Evolutionary conservation across 1,284 basidiomycete species (phyloP).

Genomic region (Cutaneotrichosporon cutaneum): DNA sequence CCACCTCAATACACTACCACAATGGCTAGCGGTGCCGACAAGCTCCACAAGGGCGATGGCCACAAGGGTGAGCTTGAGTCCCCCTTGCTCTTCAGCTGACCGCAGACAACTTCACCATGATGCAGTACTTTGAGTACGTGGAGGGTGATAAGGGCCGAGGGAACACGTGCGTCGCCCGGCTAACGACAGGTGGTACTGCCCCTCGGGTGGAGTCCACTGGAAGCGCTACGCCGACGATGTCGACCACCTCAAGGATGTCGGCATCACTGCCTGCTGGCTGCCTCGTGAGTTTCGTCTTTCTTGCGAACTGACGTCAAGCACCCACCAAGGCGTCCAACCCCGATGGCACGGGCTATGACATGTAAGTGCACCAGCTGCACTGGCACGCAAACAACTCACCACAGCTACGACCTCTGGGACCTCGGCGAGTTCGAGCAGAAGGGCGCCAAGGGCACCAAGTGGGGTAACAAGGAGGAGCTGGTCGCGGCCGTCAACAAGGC

Average conservation of each 20-base stretch:
- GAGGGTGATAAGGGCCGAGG: too few species aligned
- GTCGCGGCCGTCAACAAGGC: conserved; percentile 61
- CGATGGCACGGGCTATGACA: conserved; percentile 51
- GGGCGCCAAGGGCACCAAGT: conserved; percentile 75
- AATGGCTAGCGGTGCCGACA: conserved; percentile 18
- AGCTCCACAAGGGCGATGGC: conserved; percentile 14
- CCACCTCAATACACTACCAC: background rate
- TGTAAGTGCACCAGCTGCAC: conserved; percentile 31
- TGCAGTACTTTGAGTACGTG: too few species aligned
- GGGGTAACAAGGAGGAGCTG: conserved; percentile 84
- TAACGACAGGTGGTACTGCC: conserved; percentile 42
- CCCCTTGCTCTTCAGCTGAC: too few species aligned
- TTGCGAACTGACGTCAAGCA: conserved; percentile 26
- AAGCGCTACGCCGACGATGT: conserved; percentile 71
- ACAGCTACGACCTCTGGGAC: conserved; percentile 69
- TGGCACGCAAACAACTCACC: conserved; percentile 24
- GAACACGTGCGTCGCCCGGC: too few species aligned
- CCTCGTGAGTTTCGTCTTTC: conserved; percentile 48
- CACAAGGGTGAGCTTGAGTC: conserved; percentile 17
- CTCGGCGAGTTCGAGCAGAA: conserved; percentile 90
- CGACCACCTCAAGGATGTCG: conserved; percentile 68
- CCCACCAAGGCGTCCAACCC: conserved; percentile 49
- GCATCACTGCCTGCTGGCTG: conserved; percentile 76
- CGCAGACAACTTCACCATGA: too few species aligned
- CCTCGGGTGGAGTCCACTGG: conserved; percentile 59